phyloP scores from a whole-genome alignment of 352 stramenopile species.

The Phytophthora melonis region DNA sequence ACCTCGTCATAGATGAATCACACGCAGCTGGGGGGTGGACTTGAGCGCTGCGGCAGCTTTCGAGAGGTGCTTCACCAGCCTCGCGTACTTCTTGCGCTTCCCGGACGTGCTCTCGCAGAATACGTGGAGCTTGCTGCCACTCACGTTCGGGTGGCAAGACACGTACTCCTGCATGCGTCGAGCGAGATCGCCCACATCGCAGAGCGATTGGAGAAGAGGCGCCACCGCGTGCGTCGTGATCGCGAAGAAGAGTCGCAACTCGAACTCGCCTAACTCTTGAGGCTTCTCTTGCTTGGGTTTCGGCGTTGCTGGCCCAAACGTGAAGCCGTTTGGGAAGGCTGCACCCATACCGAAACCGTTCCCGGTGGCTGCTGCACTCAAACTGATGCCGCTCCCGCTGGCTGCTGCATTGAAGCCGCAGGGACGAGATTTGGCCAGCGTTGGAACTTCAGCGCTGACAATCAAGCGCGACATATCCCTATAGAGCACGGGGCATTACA shows the following conservation, averaged over 20 bases:
- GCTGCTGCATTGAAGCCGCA: not conserved
- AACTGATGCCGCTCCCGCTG: no score
- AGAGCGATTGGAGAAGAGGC: slow-evolving; percentile 32
- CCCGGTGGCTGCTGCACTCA: no score
- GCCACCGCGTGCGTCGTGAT: slow-evolving; percentile 31
- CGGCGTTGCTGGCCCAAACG: not conserved
- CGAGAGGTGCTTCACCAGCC: slow-evolving; percentile 25
- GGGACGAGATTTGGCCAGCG: not conserved
- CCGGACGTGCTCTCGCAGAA: slow-evolving; percentile 26
- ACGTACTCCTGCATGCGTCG: slow-evolving; percentile 40
- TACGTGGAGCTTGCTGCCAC: slow-evolving; percentile 17
- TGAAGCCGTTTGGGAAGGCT: not conserved
- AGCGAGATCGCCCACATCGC: slow-evolving; percentile 22
- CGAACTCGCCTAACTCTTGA: slow-evolving; percentile 31
- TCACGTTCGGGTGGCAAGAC: slow-evolving; percentile 24
- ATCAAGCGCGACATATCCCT: slow-evolving; percentile 32
- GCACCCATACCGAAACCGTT: no score
- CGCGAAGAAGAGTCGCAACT: slow-evolving; percentile 32
- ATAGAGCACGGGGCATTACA: not conserved
- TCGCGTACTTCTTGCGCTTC: slow-evolving; percentile 22
- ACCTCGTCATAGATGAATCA: not conserved
- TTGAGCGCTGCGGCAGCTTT: slow-evolving; percentile 10
- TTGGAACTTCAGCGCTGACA: slow-evolving; percentile 24
- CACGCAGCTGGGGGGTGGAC: slow-evolving; percentile 4
- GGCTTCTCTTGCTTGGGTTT: not conserved